These are phyloP conservation scores for Helianthus tuberosus DNA, from an alignment of 129 eudicot genomes.

Conservation along the genomic window DNA sequence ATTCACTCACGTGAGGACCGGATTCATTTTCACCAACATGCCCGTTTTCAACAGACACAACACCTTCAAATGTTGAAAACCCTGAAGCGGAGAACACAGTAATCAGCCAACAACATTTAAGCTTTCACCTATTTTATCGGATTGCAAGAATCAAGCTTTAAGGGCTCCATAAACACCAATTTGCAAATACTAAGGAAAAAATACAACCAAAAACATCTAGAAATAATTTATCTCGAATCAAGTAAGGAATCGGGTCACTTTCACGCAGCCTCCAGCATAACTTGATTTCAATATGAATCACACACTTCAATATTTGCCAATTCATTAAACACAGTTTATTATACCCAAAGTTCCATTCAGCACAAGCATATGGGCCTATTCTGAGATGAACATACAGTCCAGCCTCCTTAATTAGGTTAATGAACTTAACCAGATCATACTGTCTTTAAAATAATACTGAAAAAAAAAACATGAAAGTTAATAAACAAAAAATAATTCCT, in stretches of 20 bases:
- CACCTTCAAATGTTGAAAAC: slow-evolving; percentile 26
- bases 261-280: background rate
- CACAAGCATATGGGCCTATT: too few species aligned
- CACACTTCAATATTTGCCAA: too few species aligned
- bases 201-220: background rate
- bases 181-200: background rate
- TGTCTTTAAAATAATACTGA: too few species aligned
- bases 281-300: background rate
- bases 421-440: background rate
- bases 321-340: too few species aligned
- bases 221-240: background rate
- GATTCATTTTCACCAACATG: slow-evolving; percentile 17
- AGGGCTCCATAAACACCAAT: slow-evolving; percentile 13
- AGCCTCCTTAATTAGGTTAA: too few species aligned
- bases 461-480: too few species aligned
- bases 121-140: background rate
- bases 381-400: too few species aligned
- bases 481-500: too few species aligned
- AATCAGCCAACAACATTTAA: slow-evolving; percentile 6
- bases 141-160: slow-evolving; percentile 12
- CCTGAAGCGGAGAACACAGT: slow-evolving; percentile 35
- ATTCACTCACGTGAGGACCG: slow-evolving; percentile 19
- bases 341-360: too few species aligned
- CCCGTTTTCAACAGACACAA: slow-evolving; percentile 38
- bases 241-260: background rate